Base-by-base conservation (phyloP, 2,329 filamentous ascomycete species). In the Chaetomium sp. region DNA sequence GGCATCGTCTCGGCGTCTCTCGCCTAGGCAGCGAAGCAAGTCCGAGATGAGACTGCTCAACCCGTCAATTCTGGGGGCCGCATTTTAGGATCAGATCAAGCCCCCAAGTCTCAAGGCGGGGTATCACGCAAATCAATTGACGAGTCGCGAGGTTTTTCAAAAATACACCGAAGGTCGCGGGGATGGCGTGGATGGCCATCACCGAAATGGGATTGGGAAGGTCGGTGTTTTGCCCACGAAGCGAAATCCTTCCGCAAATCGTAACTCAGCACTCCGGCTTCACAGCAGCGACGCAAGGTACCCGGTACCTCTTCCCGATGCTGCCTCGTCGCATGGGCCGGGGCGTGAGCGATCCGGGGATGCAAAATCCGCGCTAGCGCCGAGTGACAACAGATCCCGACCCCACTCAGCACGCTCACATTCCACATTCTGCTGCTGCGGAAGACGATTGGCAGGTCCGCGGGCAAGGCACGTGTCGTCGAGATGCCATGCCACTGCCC, bases 391-490 rank as follows among this genome's bases (percentile, higher is more conserved):
- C 43, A 49, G 49, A 52, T 45, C 49, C 35, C 54, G 35, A 52
- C 54, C 44, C 49, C 49, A 56, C 54, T 44, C 10, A 43, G 46
- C 54, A 53, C 49, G 49, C 48, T 47, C 43, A 47, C 37, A 35
- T 36, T 53, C 41, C 47, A 14, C 43, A 42, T 34, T 46, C 37
- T 34, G 8, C 41, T 46, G 35, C 33, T 41, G 40, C 40, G n/a
- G 19, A 27, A 36, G 46, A 27, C 44, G 41, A 56, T 53, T 53
- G 54, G 50, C 45, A 27, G 19, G 19, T 27, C 19, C 19, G 19
- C 19, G 19, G 19, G 19, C 19, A 37, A 40, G 46, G 51, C 55
- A 57, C 55, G 55, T 57, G 55, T 57, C 45, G 46, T 40, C 12
- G 42, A 48, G 6, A 12, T 27, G 46, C 38, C 40, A 37, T 49